Conservation (phyloP, 345 rosid genomes). For the Lepidium didymum region DNA sequence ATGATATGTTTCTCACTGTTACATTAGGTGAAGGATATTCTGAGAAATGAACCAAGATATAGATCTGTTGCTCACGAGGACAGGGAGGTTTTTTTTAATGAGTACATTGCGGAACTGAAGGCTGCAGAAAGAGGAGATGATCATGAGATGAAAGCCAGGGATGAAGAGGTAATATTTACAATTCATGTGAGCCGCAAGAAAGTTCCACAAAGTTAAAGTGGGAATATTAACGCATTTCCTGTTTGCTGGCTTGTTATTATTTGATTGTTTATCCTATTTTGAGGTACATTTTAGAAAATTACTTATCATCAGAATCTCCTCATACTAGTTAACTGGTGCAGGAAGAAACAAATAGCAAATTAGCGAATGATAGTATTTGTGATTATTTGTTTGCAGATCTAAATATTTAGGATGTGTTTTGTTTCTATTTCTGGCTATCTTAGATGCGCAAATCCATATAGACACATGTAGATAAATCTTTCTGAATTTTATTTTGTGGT, state of each 20-base stretch:
- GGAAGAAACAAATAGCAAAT: background rate
- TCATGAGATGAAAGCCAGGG: slow-evolving; percentile 59
- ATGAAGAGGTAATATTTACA: slow-evolving; percentile 62
- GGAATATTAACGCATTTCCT: background rate
- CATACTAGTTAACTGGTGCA: background rate
- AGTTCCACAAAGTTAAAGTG: background rate
- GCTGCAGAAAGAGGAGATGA: slow-evolving; percentile 59
- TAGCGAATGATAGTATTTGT: background rate
- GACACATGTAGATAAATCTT: background rate
- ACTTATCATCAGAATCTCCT: background rate
- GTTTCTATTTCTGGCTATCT: background rate
- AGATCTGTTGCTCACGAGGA: slow-evolving; percentile 69
- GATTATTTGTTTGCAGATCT: background rate
- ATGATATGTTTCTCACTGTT: slow-evolving; percentile 8
- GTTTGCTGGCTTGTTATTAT: background rate
- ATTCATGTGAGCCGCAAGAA: background rate
- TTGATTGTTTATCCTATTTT: background rate
- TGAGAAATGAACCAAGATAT: slow-evolving; percentile 85
- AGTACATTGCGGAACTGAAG: slow-evolving; percentile 69
- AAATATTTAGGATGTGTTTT: background rate
- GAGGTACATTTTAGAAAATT: background rate
- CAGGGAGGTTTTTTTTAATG: slow-evolving; percentile 73
- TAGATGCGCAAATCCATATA: background rate
- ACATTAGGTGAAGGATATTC: slow-evolving; percentile 71
- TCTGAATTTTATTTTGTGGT: slow-evolving; percentile 2